Evolutionary conservation across 164 flowering plant genomes (phyloP).

Genomic region (Vitis rotundifolia): DNA sequence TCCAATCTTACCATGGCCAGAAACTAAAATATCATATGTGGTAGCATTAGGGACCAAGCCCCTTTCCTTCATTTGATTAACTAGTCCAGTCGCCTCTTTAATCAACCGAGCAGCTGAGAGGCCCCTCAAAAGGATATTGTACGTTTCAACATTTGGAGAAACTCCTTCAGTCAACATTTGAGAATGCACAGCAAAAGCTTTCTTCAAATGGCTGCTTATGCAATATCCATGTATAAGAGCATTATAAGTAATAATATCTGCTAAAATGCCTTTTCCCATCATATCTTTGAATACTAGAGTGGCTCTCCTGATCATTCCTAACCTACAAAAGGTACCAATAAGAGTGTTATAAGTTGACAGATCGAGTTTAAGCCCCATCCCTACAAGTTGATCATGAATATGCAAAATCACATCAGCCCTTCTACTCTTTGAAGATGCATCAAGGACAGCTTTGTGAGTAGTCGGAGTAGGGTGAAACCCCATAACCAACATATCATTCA

Average conservation of each 20-base stretch:
- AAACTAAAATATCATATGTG: slow-evolving; percentile 63
- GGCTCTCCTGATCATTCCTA: slow-evolving; percentile 80
- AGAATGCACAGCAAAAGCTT: slow-evolving; percentile 47
- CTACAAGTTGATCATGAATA: slow-evolving; percentile 59
- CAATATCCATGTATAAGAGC: slow-evolving; percentile 72
- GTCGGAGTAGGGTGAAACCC: slow-evolving; percentile 46
- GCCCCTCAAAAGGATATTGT: slow-evolving; percentile 60
- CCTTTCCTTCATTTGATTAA: slow-evolving; percentile 57
- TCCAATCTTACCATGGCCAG: slow-evolving; percentile 68
- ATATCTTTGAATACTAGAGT: slow-evolving; percentile 53
- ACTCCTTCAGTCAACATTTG: slow-evolving; percentile 62
- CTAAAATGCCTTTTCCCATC: slow-evolving; percentile 49
- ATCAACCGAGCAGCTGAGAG: slow-evolving; percentile 48
- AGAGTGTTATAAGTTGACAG: slow-evolving; percentile 55
- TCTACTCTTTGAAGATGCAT: slow-evolving; percentile 52
- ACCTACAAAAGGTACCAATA: slow-evolving; percentile 57
- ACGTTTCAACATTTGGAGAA: slow-evolving; percentile 64
- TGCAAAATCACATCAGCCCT: slow-evolving; percentile 45
- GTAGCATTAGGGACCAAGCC: slow-evolving; percentile 59
- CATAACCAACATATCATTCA: slow-evolving; percentile 49
- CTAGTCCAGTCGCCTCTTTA: slow-evolving; percentile 49
- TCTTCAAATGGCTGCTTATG: slow-evolving; percentile 54
- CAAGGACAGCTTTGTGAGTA: slow-evolving; percentile 53
- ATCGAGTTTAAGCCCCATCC: slow-evolving; percentile 58
- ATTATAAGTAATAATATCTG: slow-evolving; percentile 71